phyloP scores from a whole-genome alignment of 306 rosid species.

The Quercus agrifolia region DNA sequence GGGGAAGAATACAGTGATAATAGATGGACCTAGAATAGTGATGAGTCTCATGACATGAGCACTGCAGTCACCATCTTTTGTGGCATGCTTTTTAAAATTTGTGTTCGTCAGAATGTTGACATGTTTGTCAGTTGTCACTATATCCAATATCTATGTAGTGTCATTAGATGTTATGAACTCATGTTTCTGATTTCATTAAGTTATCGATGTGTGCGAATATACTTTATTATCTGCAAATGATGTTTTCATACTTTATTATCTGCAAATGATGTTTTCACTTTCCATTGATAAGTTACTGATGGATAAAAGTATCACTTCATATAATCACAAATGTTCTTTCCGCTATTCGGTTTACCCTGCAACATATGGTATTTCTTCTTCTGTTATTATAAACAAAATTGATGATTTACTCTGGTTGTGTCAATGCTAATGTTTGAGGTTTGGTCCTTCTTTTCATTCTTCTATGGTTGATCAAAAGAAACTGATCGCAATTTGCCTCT shows the following conservation, averaged over 20 bases:
- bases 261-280: background rate
- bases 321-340: background rate
- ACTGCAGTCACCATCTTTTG: background rate
- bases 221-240: background rate
- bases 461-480: too few relatives aligned
- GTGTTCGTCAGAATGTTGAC: background rate
- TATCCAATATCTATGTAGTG: background rate
- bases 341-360: background rate
- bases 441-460: too few relatives aligned
- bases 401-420: background rate
- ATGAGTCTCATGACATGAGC: background rate
- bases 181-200: background rate
- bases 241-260: background rate
- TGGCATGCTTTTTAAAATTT: background rate
- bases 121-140: background rate
- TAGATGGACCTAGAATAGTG: background rate
- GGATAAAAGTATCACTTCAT: background rate
- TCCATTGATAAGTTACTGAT: background rate
- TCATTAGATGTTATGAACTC: background rate
- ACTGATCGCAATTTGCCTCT: too few relatives aligned
- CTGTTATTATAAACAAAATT: background rate
- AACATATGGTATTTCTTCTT: background rate
- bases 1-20: background rate
- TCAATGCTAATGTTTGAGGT: background rate
- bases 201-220: background rate